A percentile compares a stretch with the other conserved stretches of the same genome.
These are phyloP conservation scores for Coemansia sp. DNA, from an alignment of 192 early-diverging fungal species.

Conservation along the genomic window DNA sequence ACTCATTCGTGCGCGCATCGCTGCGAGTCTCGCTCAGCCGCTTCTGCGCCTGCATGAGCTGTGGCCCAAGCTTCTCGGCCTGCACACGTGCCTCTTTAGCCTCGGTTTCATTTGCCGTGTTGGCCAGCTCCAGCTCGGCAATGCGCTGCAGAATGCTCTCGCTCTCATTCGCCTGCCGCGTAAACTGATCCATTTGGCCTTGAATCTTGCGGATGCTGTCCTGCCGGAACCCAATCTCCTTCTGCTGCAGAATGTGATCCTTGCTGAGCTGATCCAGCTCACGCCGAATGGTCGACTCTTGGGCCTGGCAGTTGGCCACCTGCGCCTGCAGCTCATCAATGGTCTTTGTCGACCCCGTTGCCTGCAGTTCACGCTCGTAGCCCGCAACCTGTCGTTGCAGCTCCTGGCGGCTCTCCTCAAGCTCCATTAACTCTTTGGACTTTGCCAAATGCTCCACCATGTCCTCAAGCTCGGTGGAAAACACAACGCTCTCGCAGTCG, in stretches of 20 bases:
- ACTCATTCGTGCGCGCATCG: slow-evolving; percentile 22
- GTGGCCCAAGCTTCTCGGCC: slow-evolving; percentile 27
- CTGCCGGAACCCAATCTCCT: slow-evolving; percentile 52
- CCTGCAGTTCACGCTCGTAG: slow-evolving; percentile 54
- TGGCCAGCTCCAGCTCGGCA: slow-evolving; percentile 17
- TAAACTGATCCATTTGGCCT: slow-evolving; percentile 24
- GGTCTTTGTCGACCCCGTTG: slow-evolving; percentile 63
- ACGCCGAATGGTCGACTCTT: slow-evolving; percentile 48
- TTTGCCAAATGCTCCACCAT: slow-evolving; percentile 15
- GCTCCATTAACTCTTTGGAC: slow-evolving; percentile 24
- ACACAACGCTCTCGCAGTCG: slow-evolving; percentile 17
- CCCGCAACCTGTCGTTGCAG: slow-evolving; percentile 53
- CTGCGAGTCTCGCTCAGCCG: slow-evolving; percentile 31
- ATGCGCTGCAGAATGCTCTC: slow-evolving; percentile 24
- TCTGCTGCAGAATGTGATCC: slow-evolving; percentile 57
- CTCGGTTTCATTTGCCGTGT: slow-evolving; percentile 8
- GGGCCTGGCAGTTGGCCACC: slow-evolving; percentile 41
- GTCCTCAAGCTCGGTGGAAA: slow-evolving; percentile 19
- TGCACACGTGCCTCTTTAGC: slow-evolving; percentile 11
- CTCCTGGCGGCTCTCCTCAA: slow-evolving; percentile 39
- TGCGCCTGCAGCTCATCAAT: slow-evolving; percentile 67
- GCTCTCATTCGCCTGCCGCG: slow-evolving; percentile 32
- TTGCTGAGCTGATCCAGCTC: slow-evolving; percentile 56
- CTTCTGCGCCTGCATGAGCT: slow-evolving; percentile 20
- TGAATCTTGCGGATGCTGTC: slow-evolving; percentile 31